These are phyloP conservation scores for Sphaceloma murrayae DNA, from an alignment of 2,329 filamentous ascomycete genomes.

Conservation along the genomic window DNA sequence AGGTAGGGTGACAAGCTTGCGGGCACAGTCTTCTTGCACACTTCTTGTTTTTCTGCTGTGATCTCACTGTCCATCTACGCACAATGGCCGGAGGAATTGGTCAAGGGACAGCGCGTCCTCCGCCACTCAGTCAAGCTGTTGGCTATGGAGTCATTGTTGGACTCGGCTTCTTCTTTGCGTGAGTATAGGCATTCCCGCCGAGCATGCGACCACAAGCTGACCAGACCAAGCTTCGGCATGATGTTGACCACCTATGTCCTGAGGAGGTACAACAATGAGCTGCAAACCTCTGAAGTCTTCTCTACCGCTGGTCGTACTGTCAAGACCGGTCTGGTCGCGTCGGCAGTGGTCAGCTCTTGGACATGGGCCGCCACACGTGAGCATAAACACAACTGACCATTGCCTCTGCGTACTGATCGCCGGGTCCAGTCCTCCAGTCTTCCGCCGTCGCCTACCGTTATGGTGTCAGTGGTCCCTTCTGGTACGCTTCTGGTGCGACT, in stretches of 20 bases:
- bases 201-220: slow-evolving; percentile 18
- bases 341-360: slow-evolving; percentile 87
- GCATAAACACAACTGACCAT: too few species aligned
- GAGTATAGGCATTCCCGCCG: slow-evolving; percentile 20
- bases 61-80: neutral
- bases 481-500: slow-evolving; percentile 59
- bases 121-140: slow-evolving; percentile 47
- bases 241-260: slow-evolving; percentile 62
- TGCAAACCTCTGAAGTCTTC: slow-evolving; percentile 90
- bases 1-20: neutral
- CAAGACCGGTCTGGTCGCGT: slow-evolving; percentile 78
- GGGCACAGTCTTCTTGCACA: neutral
- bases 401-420: too few species aligned
- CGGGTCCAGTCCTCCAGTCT: slow-evolving; percentile 49
- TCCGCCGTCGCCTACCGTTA: slow-evolving; percentile 68
- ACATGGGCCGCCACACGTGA: slow-evolving; percentile 75
- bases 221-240: slow-evolving; percentile 49
- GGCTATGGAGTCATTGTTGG: slow-evolving; percentile 73
- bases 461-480: slow-evolving; percentile 57
- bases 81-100: slow-evolving; percentile 11
- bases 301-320: slow-evolving; percentile 79
- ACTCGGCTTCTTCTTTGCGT: slow-evolving; percentile 62
- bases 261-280: slow-evolving; percentile 61
- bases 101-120: slow-evolving; percentile 8
- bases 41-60: neutral